These are phyloP conservation scores for Dendrobium nobile DNA, from an alignment of 106 monocot species.

Conservation along the genomic window DNA sequence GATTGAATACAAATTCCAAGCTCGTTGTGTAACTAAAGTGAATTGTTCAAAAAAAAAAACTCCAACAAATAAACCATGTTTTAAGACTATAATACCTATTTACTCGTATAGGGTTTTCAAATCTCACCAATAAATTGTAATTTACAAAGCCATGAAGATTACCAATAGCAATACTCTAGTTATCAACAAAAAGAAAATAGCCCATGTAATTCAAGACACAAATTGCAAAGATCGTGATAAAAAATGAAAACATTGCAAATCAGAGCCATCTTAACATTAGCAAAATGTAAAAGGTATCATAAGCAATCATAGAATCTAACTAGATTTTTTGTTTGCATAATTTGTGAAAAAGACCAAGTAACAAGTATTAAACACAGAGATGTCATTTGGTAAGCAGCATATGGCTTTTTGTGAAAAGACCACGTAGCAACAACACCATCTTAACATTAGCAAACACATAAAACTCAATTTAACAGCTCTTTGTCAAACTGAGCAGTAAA, in stretches of 20 bases:
- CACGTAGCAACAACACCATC: too few species aligned
- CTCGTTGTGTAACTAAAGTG: neutral
- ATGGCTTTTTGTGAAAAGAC: neutral
- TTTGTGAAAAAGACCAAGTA: neutral
- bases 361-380: neutral
- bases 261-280: neutral
- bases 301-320: neutral
- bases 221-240: neutral
- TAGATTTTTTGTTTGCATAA: neutral
- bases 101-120: neutral
- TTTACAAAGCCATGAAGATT: neutral
- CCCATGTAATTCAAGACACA: neutral
- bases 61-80: slow-evolving; percentile 1
- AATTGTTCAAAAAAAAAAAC: neutral
- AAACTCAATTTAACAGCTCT: too few species aligned
- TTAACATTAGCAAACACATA: too few species aligned
- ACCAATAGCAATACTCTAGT: neutral
- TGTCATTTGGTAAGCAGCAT: neutral
- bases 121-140: neutral
- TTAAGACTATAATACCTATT: neutral
- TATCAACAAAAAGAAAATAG: neutral
- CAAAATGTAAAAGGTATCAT: too few species aligned
- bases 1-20: neutral
- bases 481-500: neutral
- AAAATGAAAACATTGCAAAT: neutral